A percentile compares a stretch with the other conserved stretches of the same genome.
Conservation (phyloP, 2,329 filamentous ascomycete genomes). For the Calonectria hongkongensis region DNA sequence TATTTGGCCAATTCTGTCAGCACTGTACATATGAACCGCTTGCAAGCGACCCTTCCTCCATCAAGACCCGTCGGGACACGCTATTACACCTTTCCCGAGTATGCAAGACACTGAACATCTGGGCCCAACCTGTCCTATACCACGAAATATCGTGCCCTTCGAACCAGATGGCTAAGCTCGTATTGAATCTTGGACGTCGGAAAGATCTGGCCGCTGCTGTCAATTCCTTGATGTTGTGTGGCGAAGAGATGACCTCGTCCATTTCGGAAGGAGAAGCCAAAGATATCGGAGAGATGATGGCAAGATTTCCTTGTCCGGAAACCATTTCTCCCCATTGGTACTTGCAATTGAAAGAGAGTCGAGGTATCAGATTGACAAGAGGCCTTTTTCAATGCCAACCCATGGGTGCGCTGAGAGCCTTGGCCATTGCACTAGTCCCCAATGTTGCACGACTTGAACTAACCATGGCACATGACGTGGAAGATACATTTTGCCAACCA, state of each 20-base stretch:
- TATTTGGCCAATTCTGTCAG: not conserved
- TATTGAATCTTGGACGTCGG: not conserved
- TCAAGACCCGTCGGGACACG: not conserved
- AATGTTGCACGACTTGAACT: not conserved
- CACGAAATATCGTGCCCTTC: not conserved
- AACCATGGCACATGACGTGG: not conserved
- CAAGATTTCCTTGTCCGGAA: not conserved
- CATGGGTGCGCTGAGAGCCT: not conserved
- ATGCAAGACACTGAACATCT: not conserved
- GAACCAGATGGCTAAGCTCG: not conserved
- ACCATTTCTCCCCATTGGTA: not conserved
- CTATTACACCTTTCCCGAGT: not conserved
- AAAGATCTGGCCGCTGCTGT: not conserved
- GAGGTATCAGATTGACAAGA: rapidly evolving
- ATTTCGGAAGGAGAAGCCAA: not conserved
- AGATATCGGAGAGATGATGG: not conserved
- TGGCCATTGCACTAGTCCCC: not conserved
- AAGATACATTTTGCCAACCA: not conserved
- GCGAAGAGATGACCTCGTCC: not conserved
- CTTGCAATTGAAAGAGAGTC: too few relatives aligned
- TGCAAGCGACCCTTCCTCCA: too few relatives aligned
- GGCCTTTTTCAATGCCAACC: not conserved
- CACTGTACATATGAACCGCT: not conserved
- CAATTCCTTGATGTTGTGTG: not conserved
- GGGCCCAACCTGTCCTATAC: not conserved